phyloP scores from a whole-genome alignment of 805 yeast genomes.

The Grigorovia humatica region DNA sequence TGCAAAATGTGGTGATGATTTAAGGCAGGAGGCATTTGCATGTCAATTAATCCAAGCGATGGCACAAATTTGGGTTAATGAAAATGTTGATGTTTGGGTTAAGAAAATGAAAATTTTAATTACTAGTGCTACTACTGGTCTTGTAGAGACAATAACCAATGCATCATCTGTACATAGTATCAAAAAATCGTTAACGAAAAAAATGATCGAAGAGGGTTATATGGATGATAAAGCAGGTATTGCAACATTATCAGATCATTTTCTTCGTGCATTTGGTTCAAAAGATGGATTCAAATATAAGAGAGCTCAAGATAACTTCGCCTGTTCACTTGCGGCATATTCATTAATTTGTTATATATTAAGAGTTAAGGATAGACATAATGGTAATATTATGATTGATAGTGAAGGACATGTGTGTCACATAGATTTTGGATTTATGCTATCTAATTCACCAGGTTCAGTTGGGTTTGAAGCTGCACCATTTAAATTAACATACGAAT shows the following conservation, averaged over 20 bases:
- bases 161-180: constrained; percentile 91
- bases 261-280: constrained; percentile 63
- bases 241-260: constrained; percentile 71
- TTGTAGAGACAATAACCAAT: constrained; percentile 92
- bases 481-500: constrained; percentile 83
- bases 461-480: constrained; percentile 98
- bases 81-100: constrained; percentile 73
- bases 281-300: constrained; percentile 43
- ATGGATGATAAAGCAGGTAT: constrained; percentile 54
- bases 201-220: constrained; percentile 55
- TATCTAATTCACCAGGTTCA: constrained; percentile 93
- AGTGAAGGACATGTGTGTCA: constrained; percentile 91
- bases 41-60: constrained; percentile 86
- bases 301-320: constrained; percentile 77
- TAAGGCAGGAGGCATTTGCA: constrained; percentile 96
- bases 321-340: constrained; percentile 80
- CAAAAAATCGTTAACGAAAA: constrained; percentile 79
- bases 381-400: constrained; percentile 95
- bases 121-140: constrained; percentile 82
- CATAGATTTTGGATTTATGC: constrained; percentile 88
- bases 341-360: constrained; percentile 81
- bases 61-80: constrained; percentile 70
- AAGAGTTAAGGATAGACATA: constrained; percentile 93
- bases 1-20: constrained; percentile 91
- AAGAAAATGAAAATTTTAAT: constrained; percentile 86